These are phyloP conservation scores for Raphanus sativus DNA, from an alignment of 345 rosid species.

Conservation along the genomic window DNA sequence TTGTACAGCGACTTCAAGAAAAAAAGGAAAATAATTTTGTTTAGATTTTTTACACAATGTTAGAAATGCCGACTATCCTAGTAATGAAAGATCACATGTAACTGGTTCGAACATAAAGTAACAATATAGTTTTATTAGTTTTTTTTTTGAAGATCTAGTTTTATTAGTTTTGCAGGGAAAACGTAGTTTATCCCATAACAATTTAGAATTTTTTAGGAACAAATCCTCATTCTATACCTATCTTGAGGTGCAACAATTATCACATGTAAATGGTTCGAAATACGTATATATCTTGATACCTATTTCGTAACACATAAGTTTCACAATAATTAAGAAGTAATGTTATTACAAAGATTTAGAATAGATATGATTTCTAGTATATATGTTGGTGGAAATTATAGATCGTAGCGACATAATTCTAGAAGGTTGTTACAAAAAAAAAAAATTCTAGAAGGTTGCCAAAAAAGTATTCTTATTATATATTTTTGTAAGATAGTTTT, in stretches of 20 bases:
- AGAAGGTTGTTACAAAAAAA: background rate
- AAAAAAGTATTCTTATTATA: too few relatives aligned
- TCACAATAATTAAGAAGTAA: background rate
- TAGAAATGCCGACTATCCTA: background rate
- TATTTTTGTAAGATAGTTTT: background rate
- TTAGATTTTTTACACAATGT: background rate
- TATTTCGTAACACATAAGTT: background rate
- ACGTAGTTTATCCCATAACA: background rate
- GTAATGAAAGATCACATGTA: background rate
- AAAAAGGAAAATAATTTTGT: background rate
- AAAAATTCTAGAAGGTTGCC: background rate
- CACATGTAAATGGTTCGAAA: background rate
- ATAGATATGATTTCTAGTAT: background rate
- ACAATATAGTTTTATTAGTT: too few relatives aligned
- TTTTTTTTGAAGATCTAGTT: too few relatives aligned
- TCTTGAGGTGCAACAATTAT: background rate
- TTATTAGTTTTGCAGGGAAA: too few relatives aligned
- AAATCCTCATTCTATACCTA: background rate
- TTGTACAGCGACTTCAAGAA: background rate
- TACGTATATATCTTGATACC: background rate
- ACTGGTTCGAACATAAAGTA: too few relatives aligned
- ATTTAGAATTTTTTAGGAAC: background rate
- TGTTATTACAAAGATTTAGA: background rate
- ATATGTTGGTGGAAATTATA: background rate
- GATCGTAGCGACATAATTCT: background rate